A percentile compares a stretch with the other conserved stretches of the same genome.
These are phyloP conservation scores for Penicillium thymicola DNA, from an alignment of 2,329 filamentous ascomycete genomes.

Conservation along the genomic window DNA sequence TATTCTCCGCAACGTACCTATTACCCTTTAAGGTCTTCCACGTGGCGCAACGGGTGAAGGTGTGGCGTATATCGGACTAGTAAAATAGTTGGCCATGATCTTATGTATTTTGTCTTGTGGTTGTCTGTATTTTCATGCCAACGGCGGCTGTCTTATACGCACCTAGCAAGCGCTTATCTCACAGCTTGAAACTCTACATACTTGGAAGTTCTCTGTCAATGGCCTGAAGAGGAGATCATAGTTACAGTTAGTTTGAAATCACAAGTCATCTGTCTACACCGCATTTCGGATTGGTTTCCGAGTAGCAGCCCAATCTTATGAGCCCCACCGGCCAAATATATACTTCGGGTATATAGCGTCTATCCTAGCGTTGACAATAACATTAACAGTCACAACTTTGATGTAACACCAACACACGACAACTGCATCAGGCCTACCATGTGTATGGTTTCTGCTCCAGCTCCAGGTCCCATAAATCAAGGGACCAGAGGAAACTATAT, in stretches of 20 bases:
- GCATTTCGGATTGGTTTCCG: neutral
- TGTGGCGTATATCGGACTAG: neutral
- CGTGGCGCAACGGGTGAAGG: neutral
- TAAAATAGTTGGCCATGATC: no score
- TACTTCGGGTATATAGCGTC: neutral
- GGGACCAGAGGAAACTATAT: neutral
- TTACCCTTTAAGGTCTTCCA: neutral
- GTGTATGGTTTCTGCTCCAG: neutral
- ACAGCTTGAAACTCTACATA: neutral
- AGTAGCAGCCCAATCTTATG: neutral
- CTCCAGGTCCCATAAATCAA: neutral
- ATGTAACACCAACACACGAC: neutral
- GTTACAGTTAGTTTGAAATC: neutral
- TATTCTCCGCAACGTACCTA: neutral
- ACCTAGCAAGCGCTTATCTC: neutral
- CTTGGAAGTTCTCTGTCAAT: neutral
- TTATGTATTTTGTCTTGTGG: neutral
- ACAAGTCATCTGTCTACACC: neutral
- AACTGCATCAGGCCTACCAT: neutral
- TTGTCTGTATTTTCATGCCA: neutral
- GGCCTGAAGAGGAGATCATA: neutral
- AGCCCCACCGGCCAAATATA: neutral
- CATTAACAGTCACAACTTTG: neutral
- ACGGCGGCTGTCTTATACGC: neutral
- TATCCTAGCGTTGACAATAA: neutral